Base-by-base conservation (phyloP, 192 early-diverging fungal genomes). In the Coemansia sp. region DNA sequence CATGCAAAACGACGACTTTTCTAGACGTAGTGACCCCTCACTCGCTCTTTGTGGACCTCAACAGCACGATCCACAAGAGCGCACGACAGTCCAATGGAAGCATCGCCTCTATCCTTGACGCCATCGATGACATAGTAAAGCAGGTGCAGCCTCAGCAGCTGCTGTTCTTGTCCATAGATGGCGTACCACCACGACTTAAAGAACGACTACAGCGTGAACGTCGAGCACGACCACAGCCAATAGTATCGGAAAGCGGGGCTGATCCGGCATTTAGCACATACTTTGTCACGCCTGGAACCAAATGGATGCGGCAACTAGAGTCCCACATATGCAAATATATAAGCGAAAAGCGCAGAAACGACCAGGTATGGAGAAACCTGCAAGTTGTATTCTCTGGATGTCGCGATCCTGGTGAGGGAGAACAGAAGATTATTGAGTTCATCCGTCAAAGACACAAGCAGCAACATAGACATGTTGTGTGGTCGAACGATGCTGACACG, bases 401-500 rank as follows among this genome's bases (percentile, higher is more conserved):
- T 13, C 82, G 83, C 30, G 93, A 94, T 6, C 94, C 94, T 5
- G 96, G 96, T 41, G 96, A 99, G 70, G 96, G 96, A 33, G 96
- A 99, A 70, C 96, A 99, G 63, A 99, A 99, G 74, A 96, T 99
- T 54, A 95, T 97, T 91, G 91, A 92, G 59, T 97, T 88, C 47
- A 88, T 99, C 48, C 85, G 94, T 1, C 74, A 84, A 31, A 83
- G 80, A 6, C 85, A 83, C 28, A 90, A 84, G 87, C 44, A 91
- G 88, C 63, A 88, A 82, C 13, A 80, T 82, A 19, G 91, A 19
- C 19, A 94, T 50, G 90, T 91, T 56, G 75, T 99, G 21, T 99
- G 96, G 80, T 95, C 94, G 36, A 83, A 94, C 35, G 96, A 99
- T 71, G 94, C 94, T 5, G 94, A 97, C 80, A 72, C 94, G 12